phyloP scores from a whole-genome alignment of 768 basidiomycete genomes.

The Suillus paluster region DNA sequence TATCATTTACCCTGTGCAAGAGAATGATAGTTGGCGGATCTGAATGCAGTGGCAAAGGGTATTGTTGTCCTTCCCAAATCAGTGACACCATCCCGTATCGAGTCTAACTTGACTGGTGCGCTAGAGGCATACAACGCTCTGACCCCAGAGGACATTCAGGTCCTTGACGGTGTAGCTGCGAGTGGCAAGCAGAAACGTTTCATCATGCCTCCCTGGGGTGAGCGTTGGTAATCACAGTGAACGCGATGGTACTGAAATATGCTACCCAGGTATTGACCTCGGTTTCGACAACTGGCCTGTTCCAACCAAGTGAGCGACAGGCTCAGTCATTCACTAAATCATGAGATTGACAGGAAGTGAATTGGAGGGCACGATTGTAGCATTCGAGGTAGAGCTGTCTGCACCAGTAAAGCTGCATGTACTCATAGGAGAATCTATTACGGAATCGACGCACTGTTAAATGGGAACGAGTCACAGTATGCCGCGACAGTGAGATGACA shows the following conservation, averaged over 20 bases:
- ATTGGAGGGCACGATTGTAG: background rate
- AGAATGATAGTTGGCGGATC: background rate
- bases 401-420: background rate
- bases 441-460: background rate
- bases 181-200: conserved; percentile 71
- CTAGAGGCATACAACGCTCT: conserved; percentile 51
- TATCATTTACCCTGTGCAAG: conserved; percentile 10
- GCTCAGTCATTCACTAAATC: background rate
- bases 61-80: conserved; percentile 77
- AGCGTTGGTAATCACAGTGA: conserved; percentile 30
- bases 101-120: conserved; percentile 58
- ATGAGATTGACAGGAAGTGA: background rate
- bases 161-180: conserved; percentile 59
- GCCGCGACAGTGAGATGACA: background rate
- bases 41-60: conserved; percentile 58
- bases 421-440: background rate
- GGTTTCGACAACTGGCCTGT: conserved; percentile 70
- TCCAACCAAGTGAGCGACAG: conserved; percentile 10
- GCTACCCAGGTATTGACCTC: conserved; percentile 57
- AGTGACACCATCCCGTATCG: conserved; percentile 71
- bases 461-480: background rate
- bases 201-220: conserved; percentile 73
- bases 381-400: background rate
- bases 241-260: conserved; percentile 18
- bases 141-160: conserved; percentile 53